Percentiles rank a stretch among this genome's conserved stretches.
Evolutionary conservation across 768 basidiomycete genomes (phyloP).

Genomic region (Suillus placidus): DNA sequence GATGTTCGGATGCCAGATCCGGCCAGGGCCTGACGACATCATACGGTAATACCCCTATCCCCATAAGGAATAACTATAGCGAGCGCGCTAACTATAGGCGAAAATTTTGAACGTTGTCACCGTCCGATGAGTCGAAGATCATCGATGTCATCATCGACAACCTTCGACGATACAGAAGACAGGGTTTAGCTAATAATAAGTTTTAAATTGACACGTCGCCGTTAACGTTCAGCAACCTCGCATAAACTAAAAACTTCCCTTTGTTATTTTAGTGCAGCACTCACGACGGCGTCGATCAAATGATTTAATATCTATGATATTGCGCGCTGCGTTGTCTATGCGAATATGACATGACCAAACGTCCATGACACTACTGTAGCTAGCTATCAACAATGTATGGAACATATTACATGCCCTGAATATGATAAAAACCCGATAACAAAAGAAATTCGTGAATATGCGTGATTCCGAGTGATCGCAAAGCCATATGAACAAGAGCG

Average conservation of each 20-base stretch:
- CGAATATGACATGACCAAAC: conserved; percentile 8
- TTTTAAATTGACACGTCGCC: background rate
- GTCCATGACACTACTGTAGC: conserved; percentile 14
- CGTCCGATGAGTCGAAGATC: background rate
- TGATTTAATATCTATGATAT: conserved; percentile 2
- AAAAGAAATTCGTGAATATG: conserved; percentile 6
- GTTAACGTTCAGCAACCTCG: background rate
- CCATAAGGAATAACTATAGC: background rate
- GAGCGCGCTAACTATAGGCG: background rate
- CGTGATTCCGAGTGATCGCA: background rate
- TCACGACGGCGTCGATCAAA: too few species aligned
- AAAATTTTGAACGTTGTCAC: background rate
- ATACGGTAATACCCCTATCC: too few species aligned
- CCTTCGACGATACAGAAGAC: background rate
- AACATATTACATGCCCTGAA: conserved; percentile 9
- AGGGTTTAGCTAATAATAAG: background rate
- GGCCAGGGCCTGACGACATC: background rate
- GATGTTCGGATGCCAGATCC: background rate
- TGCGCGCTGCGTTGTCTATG: conserved; percentile 19
- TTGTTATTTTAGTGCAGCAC: background rate
- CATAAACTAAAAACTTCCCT: background rate
- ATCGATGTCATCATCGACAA: background rate
- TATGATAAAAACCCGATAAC: conserved; percentile 23
- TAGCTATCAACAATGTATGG: conserved; percentile 16
- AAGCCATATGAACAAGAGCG: background rate